Evolutionary conservation across 495 filamentous ascomycete genomes (phyloP).

Genomic region (Emericellopsis terricola): DNA sequence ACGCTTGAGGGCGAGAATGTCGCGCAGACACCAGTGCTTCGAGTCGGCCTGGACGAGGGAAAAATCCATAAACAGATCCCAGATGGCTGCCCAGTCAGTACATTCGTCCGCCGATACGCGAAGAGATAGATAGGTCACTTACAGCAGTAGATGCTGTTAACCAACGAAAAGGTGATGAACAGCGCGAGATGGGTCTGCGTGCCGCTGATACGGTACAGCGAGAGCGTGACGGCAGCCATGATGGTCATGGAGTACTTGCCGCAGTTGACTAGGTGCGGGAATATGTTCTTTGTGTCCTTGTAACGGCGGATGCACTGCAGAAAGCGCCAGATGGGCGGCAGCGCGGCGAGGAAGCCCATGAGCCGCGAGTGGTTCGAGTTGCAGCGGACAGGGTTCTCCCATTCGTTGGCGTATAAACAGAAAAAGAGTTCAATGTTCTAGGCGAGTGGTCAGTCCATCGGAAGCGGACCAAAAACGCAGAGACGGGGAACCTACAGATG

Average conservation of each 20-base stretch:
- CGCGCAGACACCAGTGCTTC: slow-evolving; percentile 50
- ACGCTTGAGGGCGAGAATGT: slow-evolving; percentile 58
- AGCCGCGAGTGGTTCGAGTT: slow-evolving; percentile 74
- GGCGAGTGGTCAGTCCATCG: not conserved
- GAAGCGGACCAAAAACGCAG: not conserved
- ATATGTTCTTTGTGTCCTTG: slow-evolving; percentile 64
- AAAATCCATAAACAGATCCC: slow-evolving; percentile 97
- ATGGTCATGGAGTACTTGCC: slow-evolving; percentile 85
- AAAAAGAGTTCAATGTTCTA: slow-evolving; percentile 87
- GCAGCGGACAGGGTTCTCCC: slow-evolving; percentile 53
- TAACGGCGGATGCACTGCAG: slow-evolving; percentile 87
- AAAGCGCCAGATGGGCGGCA: slow-evolving; percentile 77
- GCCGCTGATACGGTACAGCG: slow-evolving; percentile 61
- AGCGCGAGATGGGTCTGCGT: slow-evolving; percentile 32
- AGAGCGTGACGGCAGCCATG: slow-evolving; percentile 54
- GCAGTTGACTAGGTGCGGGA: slow-evolving; percentile 84
- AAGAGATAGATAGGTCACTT: slow-evolving; percentile 12
- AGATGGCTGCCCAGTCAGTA: slow-evolving; percentile 36
- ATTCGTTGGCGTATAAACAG: slow-evolving; percentile 68
- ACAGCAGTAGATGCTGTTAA: slow-evolving; percentile 73
- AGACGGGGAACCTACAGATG: slow-evolving; percentile 43
- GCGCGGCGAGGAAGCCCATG: slow-evolving; percentile 67
- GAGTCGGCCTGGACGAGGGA: slow-evolving; percentile 62
- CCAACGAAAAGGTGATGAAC: slow-evolving; percentile 60
- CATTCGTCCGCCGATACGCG: not conserved